Percentiles rank a stretch among this genome's conserved stretches.
phyloP scores from a whole-genome alignment of 176 grass and related monocot species.

The Alopecurus myosuroides region DNA sequence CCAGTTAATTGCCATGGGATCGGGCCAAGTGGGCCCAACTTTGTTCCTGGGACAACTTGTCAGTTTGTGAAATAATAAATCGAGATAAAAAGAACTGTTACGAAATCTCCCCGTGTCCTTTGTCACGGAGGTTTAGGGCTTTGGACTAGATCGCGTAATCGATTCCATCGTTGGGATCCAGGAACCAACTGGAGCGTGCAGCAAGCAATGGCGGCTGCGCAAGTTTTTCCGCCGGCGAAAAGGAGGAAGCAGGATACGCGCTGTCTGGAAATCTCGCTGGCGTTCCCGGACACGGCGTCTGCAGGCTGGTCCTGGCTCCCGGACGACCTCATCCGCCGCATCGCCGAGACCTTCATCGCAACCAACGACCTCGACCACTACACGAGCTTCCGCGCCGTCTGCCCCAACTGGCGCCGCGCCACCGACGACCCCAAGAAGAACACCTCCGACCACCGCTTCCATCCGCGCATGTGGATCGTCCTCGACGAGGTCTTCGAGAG shows the following conservation, averaged over 20 bases:
- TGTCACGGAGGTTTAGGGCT: background rate
- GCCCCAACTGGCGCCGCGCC: background rate
- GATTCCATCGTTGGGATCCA: background rate
- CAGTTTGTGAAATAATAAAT: too few relatives aligned
- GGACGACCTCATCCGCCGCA: background rate
- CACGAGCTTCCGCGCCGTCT: background rate
- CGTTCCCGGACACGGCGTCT: background rate
- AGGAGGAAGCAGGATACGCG: background rate
- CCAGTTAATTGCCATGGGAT: too few relatives aligned
- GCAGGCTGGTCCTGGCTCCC: background rate
- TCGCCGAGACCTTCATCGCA: background rate
- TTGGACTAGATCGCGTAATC: background rate
- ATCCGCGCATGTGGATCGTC: background rate
- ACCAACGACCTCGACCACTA: background rate
- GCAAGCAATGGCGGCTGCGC: background rate
- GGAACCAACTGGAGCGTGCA: background rate
- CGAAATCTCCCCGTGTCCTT: background rate
- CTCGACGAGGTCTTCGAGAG: background rate
- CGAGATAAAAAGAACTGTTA: too few relatives aligned
- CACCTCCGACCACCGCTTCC: background rate
- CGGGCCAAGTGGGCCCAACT: too few relatives aligned
- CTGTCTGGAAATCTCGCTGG: background rate
- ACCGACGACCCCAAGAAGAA: background rate
- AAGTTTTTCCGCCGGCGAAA: background rate
- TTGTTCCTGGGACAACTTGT: too few relatives aligned